Percentiles rank a stretch among this genome's conserved stretches.
Evolutionary conservation across 1,284 basidiomycete species (phyloP).

Genomic region (Puccinia hordei): DNA sequence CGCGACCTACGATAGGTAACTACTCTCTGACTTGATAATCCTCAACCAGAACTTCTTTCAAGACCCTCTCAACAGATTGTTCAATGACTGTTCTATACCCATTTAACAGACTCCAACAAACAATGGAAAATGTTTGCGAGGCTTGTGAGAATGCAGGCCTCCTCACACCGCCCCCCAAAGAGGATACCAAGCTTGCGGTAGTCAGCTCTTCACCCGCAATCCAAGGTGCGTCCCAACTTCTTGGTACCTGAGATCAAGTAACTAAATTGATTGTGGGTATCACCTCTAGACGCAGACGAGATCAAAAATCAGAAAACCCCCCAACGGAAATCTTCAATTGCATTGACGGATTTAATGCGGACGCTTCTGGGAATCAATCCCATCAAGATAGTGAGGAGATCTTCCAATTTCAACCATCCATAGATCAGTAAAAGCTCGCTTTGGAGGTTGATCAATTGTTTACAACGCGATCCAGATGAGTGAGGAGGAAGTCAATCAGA

Average conservation of each 20-base stretch:
- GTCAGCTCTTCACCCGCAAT: background rate
- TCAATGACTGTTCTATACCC: background rate
- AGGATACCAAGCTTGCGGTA: background rate
- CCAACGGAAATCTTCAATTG: background rate
- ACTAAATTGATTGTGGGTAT: background rate
- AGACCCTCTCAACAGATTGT: background rate
- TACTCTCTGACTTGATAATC: slow-evolving; percentile 34
- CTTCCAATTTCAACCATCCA: background rate
- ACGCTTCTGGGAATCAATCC: slow-evolving; percentile 40
- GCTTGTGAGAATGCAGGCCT: slow-evolving; percentile 11
- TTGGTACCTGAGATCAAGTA: background rate
- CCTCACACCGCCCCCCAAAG: background rate
- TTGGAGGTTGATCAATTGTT: background rate
- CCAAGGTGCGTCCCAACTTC: background rate
- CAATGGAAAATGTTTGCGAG: background rate
- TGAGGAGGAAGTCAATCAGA: slow-evolving; percentile 12
- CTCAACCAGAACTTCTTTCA: too few relatives aligned
- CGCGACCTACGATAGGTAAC: slow-evolving; percentile 81
- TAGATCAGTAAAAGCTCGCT: background rate
- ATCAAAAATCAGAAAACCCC: background rate
- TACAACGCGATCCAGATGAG: background rate
- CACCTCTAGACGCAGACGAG: too few relatives aligned
- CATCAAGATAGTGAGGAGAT: slow-evolving; percentile 24
- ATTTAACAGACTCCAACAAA: slow-evolving; percentile 21
- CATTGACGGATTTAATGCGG: slow-evolving; percentile 38